A percentile compares a stretch with the other conserved stretches of the same genome.
Evolutionary conservation across 2,329 filamentous ascomycete genomes (phyloP).

Genomic region (Pezicula carpinea): DNA sequence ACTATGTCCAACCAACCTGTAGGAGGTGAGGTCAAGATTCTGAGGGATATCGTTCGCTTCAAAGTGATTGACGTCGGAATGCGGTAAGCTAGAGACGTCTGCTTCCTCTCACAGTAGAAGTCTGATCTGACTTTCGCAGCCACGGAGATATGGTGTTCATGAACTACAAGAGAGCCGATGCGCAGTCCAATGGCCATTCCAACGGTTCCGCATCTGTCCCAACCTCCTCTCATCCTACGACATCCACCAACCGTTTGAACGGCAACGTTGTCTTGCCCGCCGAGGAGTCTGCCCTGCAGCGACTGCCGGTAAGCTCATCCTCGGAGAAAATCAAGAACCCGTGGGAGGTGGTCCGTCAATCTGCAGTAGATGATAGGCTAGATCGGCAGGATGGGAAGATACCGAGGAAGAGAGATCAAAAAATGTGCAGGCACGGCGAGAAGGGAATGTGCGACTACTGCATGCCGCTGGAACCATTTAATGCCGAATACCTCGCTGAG

Average conservation of each 20-base stretch:
- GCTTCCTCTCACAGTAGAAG: background rate
- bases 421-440: constrained; percentile 92
- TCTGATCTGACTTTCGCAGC: constrained; percentile 36
- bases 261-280: constrained; percentile 68
- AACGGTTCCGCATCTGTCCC: constrained; percentile 32
- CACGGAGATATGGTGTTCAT: constrained; percentile 92
- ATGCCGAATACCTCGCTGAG: constrained; percentile 80
- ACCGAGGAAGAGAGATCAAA: constrained; percentile 62
- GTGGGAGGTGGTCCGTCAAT: constrained; percentile 90
- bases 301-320: constrained; percentile 49
- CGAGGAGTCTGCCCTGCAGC: constrained; percentile 62
- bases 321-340: constrained; percentile 71
- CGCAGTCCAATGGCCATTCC: constrained; percentile 34
- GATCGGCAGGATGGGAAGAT: constrained; percentile 93
- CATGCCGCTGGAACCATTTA: constrained; percentile 93
- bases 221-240: constrained; percentile 19
- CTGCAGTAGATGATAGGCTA: constrained; percentile 76
- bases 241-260: constrained; percentile 66
- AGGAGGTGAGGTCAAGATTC: constrained; percentile 51
- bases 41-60: constrained; percentile 53
- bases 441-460: constrained; percentile 99
- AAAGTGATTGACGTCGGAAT: constrained; percentile 56
- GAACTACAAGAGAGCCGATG: constrained; percentile 63
- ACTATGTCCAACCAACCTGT: constrained; percentile 57
- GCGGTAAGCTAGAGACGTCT: constrained; percentile 37